Conservation (phyloP, 192 early-diverging fungal species). For the Podila epigama region DNA sequence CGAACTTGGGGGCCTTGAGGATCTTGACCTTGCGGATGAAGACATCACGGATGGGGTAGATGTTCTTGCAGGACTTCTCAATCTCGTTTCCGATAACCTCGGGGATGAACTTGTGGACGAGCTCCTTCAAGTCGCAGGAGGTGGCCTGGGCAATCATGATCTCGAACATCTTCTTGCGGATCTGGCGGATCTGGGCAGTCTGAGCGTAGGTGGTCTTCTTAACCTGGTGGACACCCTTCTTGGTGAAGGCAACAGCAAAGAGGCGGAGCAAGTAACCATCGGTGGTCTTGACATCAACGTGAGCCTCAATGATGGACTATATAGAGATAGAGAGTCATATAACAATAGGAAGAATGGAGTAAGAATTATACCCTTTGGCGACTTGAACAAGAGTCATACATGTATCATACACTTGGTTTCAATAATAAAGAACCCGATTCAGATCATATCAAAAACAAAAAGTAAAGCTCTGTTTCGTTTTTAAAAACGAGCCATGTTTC, state of each 20-base stretch:
- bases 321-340: not conserved
- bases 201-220: constrained; percentile 99
- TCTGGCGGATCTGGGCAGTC: constrained; percentile 94
- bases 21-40: constrained; percentile 99
- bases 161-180: constrained; percentile 99
- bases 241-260: constrained; percentile 98
- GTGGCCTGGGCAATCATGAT: constrained; percentile 89
- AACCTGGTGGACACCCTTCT: constrained; percentile 92
- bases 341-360: not conserved
- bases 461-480: not conserved
- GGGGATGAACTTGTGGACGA: constrained; percentile 95
- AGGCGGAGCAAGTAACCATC: constrained; percentile 99
- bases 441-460: not conserved
- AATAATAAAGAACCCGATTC: no score
- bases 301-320: constrained; percentile 94
- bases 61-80: constrained; percentile 95
- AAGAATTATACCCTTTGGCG: no score
- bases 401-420: no score
- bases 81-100: constrained; percentile 98
- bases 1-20: constrained; percentile 96
- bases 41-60: constrained; percentile 98
- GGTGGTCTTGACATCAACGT: constrained; percentile 99
- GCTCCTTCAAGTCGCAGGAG: constrained; percentile 92
- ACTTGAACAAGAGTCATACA: no score
- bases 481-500: constrained; percentile 25